Base-by-base conservation (phyloP, 2,329 filamentous ascomycete species). In the Microsporum audouinii region DNA sequence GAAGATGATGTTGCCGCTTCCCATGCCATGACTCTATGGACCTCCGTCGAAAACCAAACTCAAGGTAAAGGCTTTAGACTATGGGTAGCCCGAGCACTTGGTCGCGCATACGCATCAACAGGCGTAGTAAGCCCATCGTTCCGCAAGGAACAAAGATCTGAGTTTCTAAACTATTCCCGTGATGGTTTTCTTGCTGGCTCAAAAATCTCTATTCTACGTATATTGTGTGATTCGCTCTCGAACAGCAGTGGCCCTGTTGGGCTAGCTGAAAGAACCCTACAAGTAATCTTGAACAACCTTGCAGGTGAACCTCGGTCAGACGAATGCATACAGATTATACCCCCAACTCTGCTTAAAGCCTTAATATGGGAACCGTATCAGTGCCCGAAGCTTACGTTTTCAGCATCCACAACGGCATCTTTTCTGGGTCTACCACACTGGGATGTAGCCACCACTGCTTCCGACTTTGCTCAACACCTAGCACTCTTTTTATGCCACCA, bases 1-100 rank as follows among this genome's bases (percentile, higher is more conserved):
- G 79, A 79, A 0, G 89, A 95, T 69, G 70, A 79, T 14, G 79
- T 84, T 49, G 86, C 89, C 8, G 72, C 83, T 10, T 72, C 75
- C 1, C 84, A 86, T 68, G 83, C 85, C 1, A 77, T 84, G 10
- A 82, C 85, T 17, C 80, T 96, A 0, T 94, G 88, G 86, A 85
- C 86, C 69, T 91, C 88, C 47, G 88, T 90, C 66, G 80, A 82
- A 62, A 79, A 82, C n/a, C 77, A 81, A 41, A 76, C 81, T 1
- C 78, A 87, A 14, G 88, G 85, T 61, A 76, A 82, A 31, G 81
- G 84, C 14, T 96, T 94, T 70, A 77, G 90, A 0, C 77, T 88
- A 0, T 99, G 95, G 95, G 88, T 89, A 51, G 91, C 89, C 2
- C 83, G 87, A 64, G 87, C 91, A 1, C 79, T 97, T 51, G 94